Evolutionary conservation across 208 protist species (phyloP).

Genomic region (Leishmania guyanensis): DNA sequence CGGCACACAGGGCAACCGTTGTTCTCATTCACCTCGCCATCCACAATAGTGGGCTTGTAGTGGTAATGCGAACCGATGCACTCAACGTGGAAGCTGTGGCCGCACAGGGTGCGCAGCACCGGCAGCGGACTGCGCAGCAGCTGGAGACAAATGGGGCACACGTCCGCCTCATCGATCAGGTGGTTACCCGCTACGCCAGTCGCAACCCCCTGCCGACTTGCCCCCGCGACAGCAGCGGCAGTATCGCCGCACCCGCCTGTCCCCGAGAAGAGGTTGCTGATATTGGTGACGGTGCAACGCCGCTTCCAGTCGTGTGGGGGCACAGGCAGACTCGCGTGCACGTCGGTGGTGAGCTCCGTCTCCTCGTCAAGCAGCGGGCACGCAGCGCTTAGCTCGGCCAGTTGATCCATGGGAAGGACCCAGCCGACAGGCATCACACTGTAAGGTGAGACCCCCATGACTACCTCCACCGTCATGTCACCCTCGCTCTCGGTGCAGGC

Average conservation of each 20-base stretch:
- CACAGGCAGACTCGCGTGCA: constrained; percentile 24
- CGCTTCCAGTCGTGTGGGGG: constrained; percentile 18
- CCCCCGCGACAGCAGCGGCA: not conserved
- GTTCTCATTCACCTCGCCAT: constrained; percentile 31
- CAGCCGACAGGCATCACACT: constrained; percentile 42
- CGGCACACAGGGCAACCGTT: constrained; percentile 49
- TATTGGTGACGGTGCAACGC: constrained; percentile 20
- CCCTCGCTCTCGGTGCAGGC: not conserved
- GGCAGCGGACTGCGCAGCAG: constrained; percentile 27
- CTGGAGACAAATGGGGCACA: constrained; percentile 48
- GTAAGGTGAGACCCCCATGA: constrained; percentile 30
- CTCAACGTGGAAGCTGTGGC: constrained; percentile 57
- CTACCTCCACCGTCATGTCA: constrained; percentile 18
- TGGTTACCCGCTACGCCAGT: not conserved
- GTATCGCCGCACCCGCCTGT: not conserved
- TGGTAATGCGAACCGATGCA: constrained; percentile 43
- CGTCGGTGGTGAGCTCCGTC: constrained; percentile 21
- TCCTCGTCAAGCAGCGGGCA: constrained; percentile 9
- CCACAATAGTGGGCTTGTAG: constrained; percentile 24
- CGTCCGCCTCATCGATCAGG: constrained; percentile 23
- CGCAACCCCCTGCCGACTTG: not conserved
- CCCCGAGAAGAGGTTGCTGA: not conserved
- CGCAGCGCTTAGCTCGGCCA: constrained; percentile 18
- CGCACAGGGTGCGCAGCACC: constrained; percentile 40
- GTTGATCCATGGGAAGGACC: constrained; percentile 20